A percentile compares a stretch with the other conserved stretches of the same genome.
These are phyloP conservation scores for Pilobolus umbonatus DNA, from an alignment of 192 early-diverging fungal genomes.

Conservation along the genomic window DNA sequence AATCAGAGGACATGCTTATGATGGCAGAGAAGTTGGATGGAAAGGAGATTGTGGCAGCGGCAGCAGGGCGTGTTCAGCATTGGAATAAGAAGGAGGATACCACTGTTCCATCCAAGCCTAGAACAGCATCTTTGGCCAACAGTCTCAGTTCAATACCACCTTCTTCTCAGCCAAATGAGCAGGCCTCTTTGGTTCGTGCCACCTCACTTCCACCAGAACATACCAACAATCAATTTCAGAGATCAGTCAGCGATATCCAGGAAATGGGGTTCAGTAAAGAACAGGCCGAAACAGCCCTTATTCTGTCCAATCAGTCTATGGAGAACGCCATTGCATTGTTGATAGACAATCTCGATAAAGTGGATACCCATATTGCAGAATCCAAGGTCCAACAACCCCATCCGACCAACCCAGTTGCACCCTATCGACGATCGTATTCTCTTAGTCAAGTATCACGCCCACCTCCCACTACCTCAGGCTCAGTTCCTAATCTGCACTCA, in stretches of 20 bases:
- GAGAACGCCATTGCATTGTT: slow-evolving; percentile 56
- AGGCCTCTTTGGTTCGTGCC: background rate
- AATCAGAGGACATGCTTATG: background rate
- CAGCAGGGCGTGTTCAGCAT: slow-evolving; percentile 15
- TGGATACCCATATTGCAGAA: slow-evolving; percentile 15
- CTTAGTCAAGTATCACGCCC: slow-evolving; percentile 7
- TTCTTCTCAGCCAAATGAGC: background rate
- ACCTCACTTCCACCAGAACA: slow-evolving; percentile 1
- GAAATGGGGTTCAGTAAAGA: slow-evolving; percentile 67
- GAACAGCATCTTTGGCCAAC: background rate
- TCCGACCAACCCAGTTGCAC: background rate
- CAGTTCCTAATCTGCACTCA: slow-evolving; percentile 14
- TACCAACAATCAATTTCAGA: slow-evolving; percentile 1
- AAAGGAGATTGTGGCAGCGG: slow-evolving; percentile 49
- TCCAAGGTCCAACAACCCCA: background rate
- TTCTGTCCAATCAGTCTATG: slow-evolving; percentile 48
- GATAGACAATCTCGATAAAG: slow-evolving; percentile 50
- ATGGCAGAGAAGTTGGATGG: slow-evolving; percentile 37
- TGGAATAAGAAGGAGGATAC: background rate
- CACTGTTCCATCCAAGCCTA: background rate
- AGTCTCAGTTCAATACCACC: background rate
- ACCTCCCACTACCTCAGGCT: background rate
- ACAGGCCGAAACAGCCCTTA: slow-evolving; percentile 56
- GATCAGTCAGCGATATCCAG: slow-evolving; percentile 39
- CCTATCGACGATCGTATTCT: slow-evolving; percentile 14